A percentile compares a stretch with the other conserved stretches of the same genome.
Evolutionary conservation across 305 asterid genomes (phyloP).

Genomic region (Fraxinus platypoda): DNA sequence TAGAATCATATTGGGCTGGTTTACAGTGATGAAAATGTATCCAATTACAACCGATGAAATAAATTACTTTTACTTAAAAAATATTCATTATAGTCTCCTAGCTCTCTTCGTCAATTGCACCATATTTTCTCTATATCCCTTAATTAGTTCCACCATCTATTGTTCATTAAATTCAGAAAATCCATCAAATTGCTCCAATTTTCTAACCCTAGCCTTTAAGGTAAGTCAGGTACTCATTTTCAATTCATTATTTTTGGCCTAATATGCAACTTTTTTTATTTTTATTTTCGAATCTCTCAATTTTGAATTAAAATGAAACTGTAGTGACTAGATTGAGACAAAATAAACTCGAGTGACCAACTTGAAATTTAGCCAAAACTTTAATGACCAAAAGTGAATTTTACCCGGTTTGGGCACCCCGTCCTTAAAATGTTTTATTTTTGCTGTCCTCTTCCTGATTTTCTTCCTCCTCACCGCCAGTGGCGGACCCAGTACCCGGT

Average conservation of each 20-base stretch:
- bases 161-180: too few species aligned
- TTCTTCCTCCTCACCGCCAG: too few species aligned
- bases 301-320: background rate
- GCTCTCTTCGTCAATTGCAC: background rate
- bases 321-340: background rate
- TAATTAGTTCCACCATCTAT: background rate
- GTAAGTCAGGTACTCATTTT: background rate
- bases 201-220: background rate
- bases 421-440: background rate
- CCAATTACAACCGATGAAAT: background rate
- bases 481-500: too few species aligned
- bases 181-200: background rate
- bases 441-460: background rate
- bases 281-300: background rate
- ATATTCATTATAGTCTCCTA: too few species aligned
- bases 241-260: background rate
- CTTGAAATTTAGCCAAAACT: background rate
- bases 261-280: background rate
- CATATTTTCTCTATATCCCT: too few species aligned
- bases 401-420: background rate
- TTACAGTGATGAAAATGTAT: too few species aligned
- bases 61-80: too few species aligned
- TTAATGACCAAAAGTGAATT: background rate
- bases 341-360: background rate
- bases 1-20: too few species aligned